Conservation (phyloP, 78 protist genomes). For the Planoprotostelium fungivorum region DNA sequence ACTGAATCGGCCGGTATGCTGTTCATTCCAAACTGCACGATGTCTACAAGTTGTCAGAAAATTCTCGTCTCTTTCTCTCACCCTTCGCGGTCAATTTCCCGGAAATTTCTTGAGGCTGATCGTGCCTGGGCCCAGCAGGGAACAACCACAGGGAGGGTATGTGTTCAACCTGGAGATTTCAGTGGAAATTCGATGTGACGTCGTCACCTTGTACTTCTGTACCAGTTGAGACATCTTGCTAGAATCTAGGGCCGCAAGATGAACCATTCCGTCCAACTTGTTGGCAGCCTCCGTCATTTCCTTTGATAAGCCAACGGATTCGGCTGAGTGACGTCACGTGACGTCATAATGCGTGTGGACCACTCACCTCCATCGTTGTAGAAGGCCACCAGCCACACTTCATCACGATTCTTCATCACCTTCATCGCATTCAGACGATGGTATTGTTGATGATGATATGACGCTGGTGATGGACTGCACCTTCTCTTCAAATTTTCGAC, state of each 20-base stretch:
- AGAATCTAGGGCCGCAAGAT: neutral
- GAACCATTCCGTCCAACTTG: neutral
- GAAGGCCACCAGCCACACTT: neutral
- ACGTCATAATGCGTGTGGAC: neutral
- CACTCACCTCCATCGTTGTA: neutral
- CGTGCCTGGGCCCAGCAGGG: neutral
- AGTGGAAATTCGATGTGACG: too few relatives aligned
- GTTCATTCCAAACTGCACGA: neutral
- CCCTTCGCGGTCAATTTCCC: neutral
- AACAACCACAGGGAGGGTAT: neutral
- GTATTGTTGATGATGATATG: too few relatives aligned
- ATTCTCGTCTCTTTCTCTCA: neutral
- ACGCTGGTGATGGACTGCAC: neutral
- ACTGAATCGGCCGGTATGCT: neutral
- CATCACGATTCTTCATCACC: neutral
- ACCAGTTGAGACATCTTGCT: neutral
- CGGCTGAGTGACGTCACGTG: neutral
- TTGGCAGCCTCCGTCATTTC: neutral
- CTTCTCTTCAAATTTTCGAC: neutral
- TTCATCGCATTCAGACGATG: too few relatives aligned
- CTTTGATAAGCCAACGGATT: neutral
- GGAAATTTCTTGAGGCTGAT: neutral
- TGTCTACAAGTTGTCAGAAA: neutral
- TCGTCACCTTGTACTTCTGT: neutral
- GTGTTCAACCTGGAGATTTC: neutral